These are phyloP conservation scores for Chondrostereum purpureum DNA, from an alignment of 1,284 basidiomycete genomes.

Conservation along the genomic window DNA sequence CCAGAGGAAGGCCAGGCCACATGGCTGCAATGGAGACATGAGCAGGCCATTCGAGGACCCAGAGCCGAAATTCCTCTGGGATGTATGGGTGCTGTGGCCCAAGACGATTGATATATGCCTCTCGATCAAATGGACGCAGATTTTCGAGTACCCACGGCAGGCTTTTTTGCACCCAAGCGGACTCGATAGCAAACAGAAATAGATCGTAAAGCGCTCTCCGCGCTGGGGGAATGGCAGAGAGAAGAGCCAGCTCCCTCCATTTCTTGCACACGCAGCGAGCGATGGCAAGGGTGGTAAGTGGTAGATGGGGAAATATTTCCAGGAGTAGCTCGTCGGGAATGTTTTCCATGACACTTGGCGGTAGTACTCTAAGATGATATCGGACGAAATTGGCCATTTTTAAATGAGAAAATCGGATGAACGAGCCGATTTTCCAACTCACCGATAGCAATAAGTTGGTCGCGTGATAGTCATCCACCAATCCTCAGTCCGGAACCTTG, in stretches of 20 bases:
- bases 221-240: conserved; percentile 13
- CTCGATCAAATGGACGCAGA: conserved; percentile 14
- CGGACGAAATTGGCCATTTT: no score
- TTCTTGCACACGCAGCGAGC: neutral
- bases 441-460: no score
- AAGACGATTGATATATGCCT: conserved; percentile 13
- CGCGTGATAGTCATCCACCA: no score
- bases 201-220: conserved; percentile 15
- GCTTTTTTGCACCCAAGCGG: conserved; percentile 11
- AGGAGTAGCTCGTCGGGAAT: no score
- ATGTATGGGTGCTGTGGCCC: conserved; percentile 10
- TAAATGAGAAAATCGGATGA: no score
- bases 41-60: conserved; percentile 20
- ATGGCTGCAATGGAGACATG: conserved; percentile 12
- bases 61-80: conserved; percentile 16
- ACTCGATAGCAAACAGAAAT: conserved; percentile 11
- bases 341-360: no score
- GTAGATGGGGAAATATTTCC: no score
- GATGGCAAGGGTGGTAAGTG: no score
- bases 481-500: no score
- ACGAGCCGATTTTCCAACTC: no score
- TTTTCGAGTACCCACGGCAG: conserved; percentile 12
- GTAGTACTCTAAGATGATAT: no score
- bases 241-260: neutral
- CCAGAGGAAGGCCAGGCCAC: conserved; percentile 16